A percentile compares a stretch with the other conserved stretches of the same genome.
phyloP scores from a whole-genome alignment of 108 stramenopile genomes.

The Nannochloropsis oceanica region DNA sequence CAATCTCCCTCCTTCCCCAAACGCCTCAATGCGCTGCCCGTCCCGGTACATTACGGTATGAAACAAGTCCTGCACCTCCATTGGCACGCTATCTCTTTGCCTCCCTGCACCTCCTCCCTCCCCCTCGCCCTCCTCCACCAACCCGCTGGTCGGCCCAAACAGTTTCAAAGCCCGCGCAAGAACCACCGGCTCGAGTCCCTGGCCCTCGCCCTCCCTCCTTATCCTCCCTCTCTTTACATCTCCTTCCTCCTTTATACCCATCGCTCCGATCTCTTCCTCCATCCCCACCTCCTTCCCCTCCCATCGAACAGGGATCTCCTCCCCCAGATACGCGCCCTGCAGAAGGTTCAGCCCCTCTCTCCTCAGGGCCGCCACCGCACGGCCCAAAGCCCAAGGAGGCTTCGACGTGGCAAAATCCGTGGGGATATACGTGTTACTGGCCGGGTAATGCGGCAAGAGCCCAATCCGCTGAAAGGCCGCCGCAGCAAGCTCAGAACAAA shows the following conservation, averaged over 20 bases:
- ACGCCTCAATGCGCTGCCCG: neutral
- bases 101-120: neutral
- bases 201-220: neutral
- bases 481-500: conserved; percentile 26
- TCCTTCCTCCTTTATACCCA: neutral
- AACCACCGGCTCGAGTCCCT: neutral
- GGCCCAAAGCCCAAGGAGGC: neutral
- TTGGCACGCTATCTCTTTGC: neutral
- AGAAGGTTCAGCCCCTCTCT: neutral
- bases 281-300: neutral
- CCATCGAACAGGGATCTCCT: neutral
- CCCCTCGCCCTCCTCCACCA: neutral
- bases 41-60: neutral
- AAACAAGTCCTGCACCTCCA: neutral
- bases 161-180: neutral
- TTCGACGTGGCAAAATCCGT: conserved; percentile 6
- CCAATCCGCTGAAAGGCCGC: conserved; percentile 22
- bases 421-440: conserved; percentile 14
- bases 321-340: neutral
- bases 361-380: neutral
- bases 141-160: neutral
- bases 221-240: neutral
- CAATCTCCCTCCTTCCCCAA: neutral
- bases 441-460: conserved; percentile 11
- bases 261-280: neutral